Conservation (phyloP, 805 yeast genomes). For the Candida qinlingensis region DNA sequence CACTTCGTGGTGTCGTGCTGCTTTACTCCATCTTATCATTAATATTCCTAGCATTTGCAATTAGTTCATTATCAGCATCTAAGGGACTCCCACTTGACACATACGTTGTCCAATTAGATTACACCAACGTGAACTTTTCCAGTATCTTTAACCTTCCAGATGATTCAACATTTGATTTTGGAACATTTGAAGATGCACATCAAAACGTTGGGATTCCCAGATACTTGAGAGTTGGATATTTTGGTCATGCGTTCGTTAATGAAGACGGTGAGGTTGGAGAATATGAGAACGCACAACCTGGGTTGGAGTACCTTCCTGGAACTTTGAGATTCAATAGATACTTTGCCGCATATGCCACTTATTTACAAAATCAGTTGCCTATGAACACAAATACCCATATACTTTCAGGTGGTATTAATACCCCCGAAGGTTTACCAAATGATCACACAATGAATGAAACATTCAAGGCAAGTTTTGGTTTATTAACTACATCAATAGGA, state of each 20-base stretch:
- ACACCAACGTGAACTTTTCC: background rate
- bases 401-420: too few relatives aligned
- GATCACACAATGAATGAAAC: background rate
- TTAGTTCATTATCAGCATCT: background rate
- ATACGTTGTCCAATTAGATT: background rate
- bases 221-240: background rate
- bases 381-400: background rate
- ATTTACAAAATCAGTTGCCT: background rate
- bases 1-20: background rate
- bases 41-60: conserved; percentile 1
- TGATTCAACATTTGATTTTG: background rate
- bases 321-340: background rate
- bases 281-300: background rate
- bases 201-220: background rate
- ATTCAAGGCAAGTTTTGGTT: conserved; percentile 1
- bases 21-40: background rate
- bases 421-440: background rate
- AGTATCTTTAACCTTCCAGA: background rate
- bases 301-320: background rate
- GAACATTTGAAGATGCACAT: background rate
- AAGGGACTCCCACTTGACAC: background rate
- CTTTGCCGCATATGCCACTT: background rate
- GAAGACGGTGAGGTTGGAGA: background rate
- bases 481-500: background rate
- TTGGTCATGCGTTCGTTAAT: background rate